These are phyloP conservation scores for Dioscorea zingiberensis DNA, from an alignment of 106 monocot species.

Conservation along the genomic window DNA sequence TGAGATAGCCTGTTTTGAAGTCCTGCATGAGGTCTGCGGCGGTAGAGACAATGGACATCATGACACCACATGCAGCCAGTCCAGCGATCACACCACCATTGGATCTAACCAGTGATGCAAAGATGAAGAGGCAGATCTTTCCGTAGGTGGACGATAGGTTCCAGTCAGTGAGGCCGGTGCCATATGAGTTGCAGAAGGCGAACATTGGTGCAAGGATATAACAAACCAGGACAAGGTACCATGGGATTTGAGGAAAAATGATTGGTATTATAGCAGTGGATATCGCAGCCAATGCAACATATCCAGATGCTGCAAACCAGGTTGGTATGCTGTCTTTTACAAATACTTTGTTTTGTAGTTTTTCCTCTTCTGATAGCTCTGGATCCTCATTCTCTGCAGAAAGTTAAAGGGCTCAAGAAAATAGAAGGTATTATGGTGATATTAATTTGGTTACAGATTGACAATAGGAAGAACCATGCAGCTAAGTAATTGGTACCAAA, in stretches of 20 bases:
- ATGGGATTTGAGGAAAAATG: conserved; percentile 75
- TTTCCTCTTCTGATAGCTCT: conserved; percentile 36
- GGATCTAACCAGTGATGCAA: conserved; percentile 60
- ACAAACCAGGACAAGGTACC: conserved; percentile 60
- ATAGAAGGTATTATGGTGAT: not conserved
- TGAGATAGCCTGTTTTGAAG: conserved; percentile 86
- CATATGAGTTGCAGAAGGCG: conserved; percentile 93
- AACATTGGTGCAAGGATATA: conserved; percentile 72
- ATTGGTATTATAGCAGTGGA: conserved; percentile 63
- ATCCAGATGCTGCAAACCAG: conserved; percentile 67
- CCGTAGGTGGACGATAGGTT: conserved; percentile 77
- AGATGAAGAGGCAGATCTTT: conserved; percentile 77
- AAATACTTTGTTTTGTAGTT: conserved; percentile 38
- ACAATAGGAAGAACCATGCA: too few relatives aligned
- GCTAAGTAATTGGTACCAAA: too few relatives aligned
- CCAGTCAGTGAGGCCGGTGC: conserved; percentile 83
- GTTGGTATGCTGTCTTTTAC: conserved; percentile 61
- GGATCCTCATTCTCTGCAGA: conserved; percentile 30
- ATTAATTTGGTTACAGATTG: too few relatives aligned
- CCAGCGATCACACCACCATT: conserved; percentile 88
- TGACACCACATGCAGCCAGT: conserved; percentile 81
- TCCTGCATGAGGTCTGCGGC: conserved; percentile 94
- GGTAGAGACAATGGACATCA: conserved; percentile 91
- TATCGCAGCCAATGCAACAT: conserved; percentile 59
- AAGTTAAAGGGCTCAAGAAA: not conserved